phyloP scores from a whole-genome alignment of 805 yeast genomes.

The Hanseniaspora mollemarum region DNA sequence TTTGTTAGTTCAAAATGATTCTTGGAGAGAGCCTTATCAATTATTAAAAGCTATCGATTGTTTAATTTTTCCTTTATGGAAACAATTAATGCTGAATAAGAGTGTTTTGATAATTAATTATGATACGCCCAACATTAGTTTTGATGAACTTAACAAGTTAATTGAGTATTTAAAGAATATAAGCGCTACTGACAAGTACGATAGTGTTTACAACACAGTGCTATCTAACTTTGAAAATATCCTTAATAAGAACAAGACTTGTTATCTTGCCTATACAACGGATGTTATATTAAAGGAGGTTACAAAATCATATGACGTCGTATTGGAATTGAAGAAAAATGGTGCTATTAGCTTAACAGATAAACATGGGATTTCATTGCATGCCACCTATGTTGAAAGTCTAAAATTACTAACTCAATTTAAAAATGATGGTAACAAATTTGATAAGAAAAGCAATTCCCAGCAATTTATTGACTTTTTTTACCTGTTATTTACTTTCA shows the following conservation, averaged over 20 bases:
- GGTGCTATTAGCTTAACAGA: not conserved
- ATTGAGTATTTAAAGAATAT: conserved; percentile 24
- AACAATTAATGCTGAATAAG: conserved; percentile 24
- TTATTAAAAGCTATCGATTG: conserved; percentile 25
- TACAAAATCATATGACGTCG: not conserved
- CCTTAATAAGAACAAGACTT: not conserved
- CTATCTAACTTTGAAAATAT: conserved; percentile 12
- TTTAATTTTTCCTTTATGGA: conserved; percentile 29
- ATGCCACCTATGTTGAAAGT: conserved; percentile 14
- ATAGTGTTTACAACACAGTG: not conserved
- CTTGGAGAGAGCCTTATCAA: conserved; percentile 4
- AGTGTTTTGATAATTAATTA: conserved; percentile 24
- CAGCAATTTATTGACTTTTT: conserved; percentile 14
- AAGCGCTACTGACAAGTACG: conserved; percentile 11
- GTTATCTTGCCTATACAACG: conserved; percentile 14
- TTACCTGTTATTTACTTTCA: conserved; percentile 7
- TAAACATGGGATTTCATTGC: not conserved
- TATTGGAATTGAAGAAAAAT: conserved; percentile 2
- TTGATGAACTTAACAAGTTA: conserved; percentile 25
- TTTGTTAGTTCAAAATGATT: not conserved
- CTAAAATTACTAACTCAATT: conserved; percentile 6
- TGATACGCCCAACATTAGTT: conserved; percentile 23
- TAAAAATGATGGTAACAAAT: not conserved
- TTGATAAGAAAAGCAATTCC: conserved; percentile 9
- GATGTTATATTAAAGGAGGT: conserved; percentile 14